A percentile compares a stretch with the other conserved stretches of the same genome.
These are phyloP conservation scores for Leccinum rimulosum DNA, from an alignment of 768 basidiomycete species.

Conservation along the genomic window DNA sequence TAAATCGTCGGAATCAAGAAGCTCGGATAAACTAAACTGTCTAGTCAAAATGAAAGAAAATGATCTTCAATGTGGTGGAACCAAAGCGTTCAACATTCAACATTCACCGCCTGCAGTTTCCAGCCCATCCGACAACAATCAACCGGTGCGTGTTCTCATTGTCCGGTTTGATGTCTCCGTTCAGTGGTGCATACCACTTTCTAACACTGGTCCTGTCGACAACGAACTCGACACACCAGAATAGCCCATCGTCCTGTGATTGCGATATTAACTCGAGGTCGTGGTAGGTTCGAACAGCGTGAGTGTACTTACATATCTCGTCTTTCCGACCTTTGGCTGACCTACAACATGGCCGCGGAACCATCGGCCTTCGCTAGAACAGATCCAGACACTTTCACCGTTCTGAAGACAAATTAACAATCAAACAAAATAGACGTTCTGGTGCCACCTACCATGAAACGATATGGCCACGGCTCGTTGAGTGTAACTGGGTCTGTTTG, in stretches of 20 bases:
- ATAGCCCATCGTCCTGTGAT: conserved; percentile 46
- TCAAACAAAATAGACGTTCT: not conserved
- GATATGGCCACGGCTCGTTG: conserved; percentile 51
- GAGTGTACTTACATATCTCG: conserved; percentile 41
- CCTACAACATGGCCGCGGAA: conserved; percentile 47
- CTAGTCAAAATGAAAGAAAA: not conserved
- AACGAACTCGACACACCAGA: conserved; percentile 50
- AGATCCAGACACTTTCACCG: conserved; percentile 53
- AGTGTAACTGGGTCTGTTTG: conserved; percentile 35
- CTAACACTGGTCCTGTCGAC: conserved; percentile 39
- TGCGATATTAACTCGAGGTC: not conserved
- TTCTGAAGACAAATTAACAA: conserved; percentile 28
- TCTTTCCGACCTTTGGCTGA: conserved; percentile 42
- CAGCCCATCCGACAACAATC: conserved; percentile 46
- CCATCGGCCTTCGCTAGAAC: conserved; percentile 50
- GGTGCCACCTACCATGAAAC: conserved; percentile 39
- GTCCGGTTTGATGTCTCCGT: conserved; percentile 68
- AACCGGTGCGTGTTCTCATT: conserved; percentile 38
- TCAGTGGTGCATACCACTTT: conserved; percentile 60
- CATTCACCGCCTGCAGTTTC: conserved; percentile 8
- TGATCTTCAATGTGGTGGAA: too few species aligned
- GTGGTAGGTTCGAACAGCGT: not conserved
- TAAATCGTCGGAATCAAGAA: too few species aligned
- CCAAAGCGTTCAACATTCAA: not conserved
- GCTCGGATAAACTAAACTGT: not conserved